Conservation (phyloP, 768 basidiomycete genomes). For the Daedalea quercina region DNA sequence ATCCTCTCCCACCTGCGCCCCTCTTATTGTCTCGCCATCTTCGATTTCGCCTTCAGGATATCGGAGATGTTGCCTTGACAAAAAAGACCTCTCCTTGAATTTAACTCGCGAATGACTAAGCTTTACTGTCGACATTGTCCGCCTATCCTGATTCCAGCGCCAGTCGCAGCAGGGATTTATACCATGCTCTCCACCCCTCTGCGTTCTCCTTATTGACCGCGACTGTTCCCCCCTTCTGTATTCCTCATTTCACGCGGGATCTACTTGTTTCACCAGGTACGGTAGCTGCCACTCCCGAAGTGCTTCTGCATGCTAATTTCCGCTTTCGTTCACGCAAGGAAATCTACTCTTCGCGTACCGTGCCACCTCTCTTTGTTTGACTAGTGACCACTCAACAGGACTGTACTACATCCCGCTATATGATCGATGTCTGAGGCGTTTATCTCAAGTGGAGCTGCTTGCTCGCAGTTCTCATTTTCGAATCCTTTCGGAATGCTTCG, state of each 20-base stretch:
- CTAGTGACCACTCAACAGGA: too few relatives aligned
- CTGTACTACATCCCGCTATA: too few relatives aligned
- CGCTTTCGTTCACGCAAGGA: too few relatives aligned
- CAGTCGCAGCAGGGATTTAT: not conserved
- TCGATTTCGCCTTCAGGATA: not conserved
- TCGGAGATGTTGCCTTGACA: constrained; percentile 2
- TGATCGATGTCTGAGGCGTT: too few relatives aligned
- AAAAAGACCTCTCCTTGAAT: not conserved
- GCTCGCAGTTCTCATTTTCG: too few relatives aligned
- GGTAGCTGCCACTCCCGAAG: too few relatives aligned
- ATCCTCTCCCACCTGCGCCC: not conserved
- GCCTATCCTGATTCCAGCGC: not conserved
- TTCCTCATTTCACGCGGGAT: not conserved
- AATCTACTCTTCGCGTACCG: too few relatives aligned
- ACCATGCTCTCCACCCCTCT: not conserved
- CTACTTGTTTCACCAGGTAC: not conserved
- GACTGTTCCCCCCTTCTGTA: not conserved
- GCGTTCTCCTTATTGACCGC: not conserved
- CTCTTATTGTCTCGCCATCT: constrained; percentile 2
- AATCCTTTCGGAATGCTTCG: too few relatives aligned
- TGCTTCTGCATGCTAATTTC: too few relatives aligned
- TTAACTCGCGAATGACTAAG: constrained; percentile 2
- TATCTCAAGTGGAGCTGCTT: too few relatives aligned
- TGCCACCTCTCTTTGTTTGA: too few relatives aligned
- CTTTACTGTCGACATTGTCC: not conserved